These are phyloP conservation scores for Castanea sativa DNA, from an alignment of 306 rosid species.

Conservation along the genomic window DNA sequence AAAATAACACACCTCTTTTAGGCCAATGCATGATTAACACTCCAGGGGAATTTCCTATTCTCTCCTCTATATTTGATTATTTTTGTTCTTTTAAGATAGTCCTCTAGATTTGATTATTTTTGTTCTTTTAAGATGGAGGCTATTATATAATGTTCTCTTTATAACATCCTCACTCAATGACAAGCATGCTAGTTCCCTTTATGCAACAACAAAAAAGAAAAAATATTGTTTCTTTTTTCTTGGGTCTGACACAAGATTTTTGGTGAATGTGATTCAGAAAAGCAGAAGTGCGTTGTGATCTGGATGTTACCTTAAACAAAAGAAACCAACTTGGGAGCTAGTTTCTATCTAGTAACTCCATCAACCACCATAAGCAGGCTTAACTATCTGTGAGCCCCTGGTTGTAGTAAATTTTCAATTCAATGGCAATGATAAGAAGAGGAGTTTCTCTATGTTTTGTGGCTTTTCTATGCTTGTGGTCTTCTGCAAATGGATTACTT, in stretches of 20 bases:
- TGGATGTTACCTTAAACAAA: conserved; percentile 43
- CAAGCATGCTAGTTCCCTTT: conserved; percentile 81
- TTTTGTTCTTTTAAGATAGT: conserved; percentile 21
- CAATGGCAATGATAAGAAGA: conserved; percentile 46
- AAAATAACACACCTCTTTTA: conserved; percentile 27
- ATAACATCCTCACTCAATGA: conserved; percentile 49
- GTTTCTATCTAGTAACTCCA: conserved; percentile 19
- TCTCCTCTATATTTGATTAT: conserved; percentile 42
- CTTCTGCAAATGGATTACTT: conserved; percentile 61
- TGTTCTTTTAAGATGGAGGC: conserved; percentile 18
- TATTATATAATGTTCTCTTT: conserved; percentile 42
- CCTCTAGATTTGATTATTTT: conserved; percentile 29
- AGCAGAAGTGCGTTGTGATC: conserved; percentile 46
- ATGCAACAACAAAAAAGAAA: conserved; percentile 29
- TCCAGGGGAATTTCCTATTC: conserved; percentile 38
- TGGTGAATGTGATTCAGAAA: conserved; percentile 72
- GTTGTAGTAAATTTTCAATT: conserved; percentile 29
- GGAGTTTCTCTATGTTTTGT: conserved; percentile 50
- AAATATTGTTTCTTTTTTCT: conserved; percentile 27
- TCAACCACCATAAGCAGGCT: conserved; percentile 29
- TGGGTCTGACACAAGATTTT: conserved; percentile 56
- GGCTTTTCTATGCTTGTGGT: conserved; percentile 47
- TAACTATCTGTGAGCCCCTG: conserved; percentile 25
- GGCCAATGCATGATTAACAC: conserved; percentile 50
- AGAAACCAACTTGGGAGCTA: conserved; percentile 31